Conservation (phyloP, 352 stramenopile species). For the Phytophthora cactorum region DNA sequence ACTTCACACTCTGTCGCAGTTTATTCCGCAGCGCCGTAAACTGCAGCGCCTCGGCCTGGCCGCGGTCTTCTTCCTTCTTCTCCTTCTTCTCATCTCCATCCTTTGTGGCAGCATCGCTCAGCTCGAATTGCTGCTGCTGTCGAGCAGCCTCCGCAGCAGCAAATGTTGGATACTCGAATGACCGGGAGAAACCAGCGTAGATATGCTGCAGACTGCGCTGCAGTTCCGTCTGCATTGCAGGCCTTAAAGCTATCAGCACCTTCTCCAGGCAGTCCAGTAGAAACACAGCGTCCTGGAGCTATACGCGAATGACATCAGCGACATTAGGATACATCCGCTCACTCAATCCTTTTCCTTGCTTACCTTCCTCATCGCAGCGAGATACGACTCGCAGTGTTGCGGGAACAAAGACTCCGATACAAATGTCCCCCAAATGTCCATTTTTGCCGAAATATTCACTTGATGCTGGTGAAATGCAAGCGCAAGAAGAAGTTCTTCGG, state of each 20-base stretch:
- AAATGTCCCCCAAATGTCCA: conserved; percentile 42
- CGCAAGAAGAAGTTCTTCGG: conserved; percentile 44
- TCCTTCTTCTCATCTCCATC: conserved; percentile 18
- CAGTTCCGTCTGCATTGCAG: conserved; percentile 31
- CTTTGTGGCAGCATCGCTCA: not conserved
- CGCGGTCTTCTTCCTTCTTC: conserved; percentile 39
- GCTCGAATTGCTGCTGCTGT: conserved; percentile 29
- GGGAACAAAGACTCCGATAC: conserved; percentile 37
- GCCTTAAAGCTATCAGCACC: conserved; percentile 21
- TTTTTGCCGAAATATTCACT: conserved; percentile 9
- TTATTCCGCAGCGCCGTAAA: conserved; percentile 47
- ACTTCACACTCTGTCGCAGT: conserved; percentile 47
- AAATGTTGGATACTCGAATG: conserved; percentile 45
- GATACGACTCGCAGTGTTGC: conserved; percentile 32
- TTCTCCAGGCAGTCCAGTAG: conserved; percentile 46
- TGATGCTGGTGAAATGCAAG: conserved; percentile 53
- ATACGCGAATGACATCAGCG: not conserved
- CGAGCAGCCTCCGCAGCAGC: conserved; percentile 11
- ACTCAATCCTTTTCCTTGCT: not conserved
- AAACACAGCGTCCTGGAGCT: conserved; percentile 49
- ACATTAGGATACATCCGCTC: conserved; percentile 3
- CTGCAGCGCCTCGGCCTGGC: conserved; percentile 40
- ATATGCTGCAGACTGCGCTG: conserved; percentile 39
- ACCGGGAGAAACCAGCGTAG: conserved; percentile 32
- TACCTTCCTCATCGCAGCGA: conserved; percentile 53